Evolutionary conservation across 2,329 filamentous ascomycete species (phyloP).

Genomic region (Fusarium euwallaceae): DNA sequence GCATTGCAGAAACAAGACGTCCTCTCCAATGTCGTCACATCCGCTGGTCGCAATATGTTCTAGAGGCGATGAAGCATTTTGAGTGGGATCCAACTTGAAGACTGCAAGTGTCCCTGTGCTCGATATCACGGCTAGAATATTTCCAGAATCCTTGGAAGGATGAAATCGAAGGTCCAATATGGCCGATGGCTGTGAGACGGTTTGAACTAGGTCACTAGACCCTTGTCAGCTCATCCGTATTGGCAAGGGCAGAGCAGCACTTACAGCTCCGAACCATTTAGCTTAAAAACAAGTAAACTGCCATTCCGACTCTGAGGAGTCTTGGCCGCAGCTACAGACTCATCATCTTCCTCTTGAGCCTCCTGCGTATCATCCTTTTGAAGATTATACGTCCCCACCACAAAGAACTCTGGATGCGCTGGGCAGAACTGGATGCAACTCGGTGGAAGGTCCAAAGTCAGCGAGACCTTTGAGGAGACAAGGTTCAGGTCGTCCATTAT

Average conservation of each 20-base stretch:
- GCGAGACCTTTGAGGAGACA: constrained; percentile 61
- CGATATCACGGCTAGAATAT: constrained; percentile 79
- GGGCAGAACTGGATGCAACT: constrained; percentile 84
- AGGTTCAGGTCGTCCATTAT: constrained; percentile 42
- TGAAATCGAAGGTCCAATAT: constrained; percentile 90
- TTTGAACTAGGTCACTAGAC: constrained; percentile 68
- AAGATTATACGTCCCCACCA: constrained; percentile 89
- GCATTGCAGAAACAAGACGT: constrained; percentile 78
- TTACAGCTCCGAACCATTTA: constrained; percentile 69
- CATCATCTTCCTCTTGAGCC: constrained; percentile 38
- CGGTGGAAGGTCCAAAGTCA: constrained; percentile 75
- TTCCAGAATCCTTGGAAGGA: constrained; percentile 56
- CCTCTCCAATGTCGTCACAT: constrained; percentile 65
- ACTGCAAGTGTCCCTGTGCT: constrained; percentile 80
- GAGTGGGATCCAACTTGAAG: constrained; percentile 65
- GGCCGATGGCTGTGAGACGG: constrained; percentile 74
- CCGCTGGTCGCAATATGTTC: constrained; percentile 59
- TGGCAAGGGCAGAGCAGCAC: constrained; percentile 44
- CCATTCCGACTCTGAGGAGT: constrained; percentile 76
- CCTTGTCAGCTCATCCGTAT: constrained; percentile 17
- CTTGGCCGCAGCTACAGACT: constrained; percentile 40
- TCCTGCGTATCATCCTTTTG: constrained; percentile 60
- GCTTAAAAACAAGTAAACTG: constrained; percentile 76
- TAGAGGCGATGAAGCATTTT: constrained; percentile 51
- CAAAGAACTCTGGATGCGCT: constrained; percentile 71